Evolutionary conservation across 2,329 filamentous ascomycete genomes (phyloP).

Genomic region (Ilyonectria sp.): DNA sequence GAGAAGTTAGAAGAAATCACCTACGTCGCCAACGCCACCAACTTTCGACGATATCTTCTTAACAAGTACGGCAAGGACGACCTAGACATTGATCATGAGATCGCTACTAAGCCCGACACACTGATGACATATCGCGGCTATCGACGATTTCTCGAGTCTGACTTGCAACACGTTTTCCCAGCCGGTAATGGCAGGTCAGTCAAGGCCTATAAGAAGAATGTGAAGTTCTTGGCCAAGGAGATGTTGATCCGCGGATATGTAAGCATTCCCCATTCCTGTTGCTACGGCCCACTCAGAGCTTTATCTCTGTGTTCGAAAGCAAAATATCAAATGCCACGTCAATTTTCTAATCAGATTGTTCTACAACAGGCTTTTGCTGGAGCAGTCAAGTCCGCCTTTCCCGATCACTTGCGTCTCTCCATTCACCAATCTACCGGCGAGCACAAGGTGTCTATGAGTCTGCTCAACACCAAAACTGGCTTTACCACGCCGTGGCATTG

Average conservation of each 20-base stretch:
- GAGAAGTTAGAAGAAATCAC: constrained; percentile 60
- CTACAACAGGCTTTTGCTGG: constrained; percentile 46
- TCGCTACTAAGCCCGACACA: constrained; percentile 47
- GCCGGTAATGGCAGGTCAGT: constrained; percentile 36
- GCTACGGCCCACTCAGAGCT: not conserved
- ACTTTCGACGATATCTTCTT: constrained; percentile 49
- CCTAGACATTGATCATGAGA: constrained; percentile 48
- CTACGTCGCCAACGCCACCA: constrained; percentile 52
- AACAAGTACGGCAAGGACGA: constrained; percentile 44
- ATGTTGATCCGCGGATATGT: constrained; percentile 52
- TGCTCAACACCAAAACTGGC: constrained; percentile 49
- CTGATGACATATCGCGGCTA: constrained; percentile 52
- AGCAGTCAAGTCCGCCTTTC: constrained; percentile 47
- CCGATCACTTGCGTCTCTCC: constrained; percentile 48
- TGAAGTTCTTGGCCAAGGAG: constrained; percentile 50
- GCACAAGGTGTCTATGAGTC: constrained; percentile 48
- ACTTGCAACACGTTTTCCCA: constrained; percentile 49
- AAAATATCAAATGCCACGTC: not conserved
- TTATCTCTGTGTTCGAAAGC: not conserved
- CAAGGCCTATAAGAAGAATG: constrained; percentile 46
- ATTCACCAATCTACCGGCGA: constrained; percentile 50
- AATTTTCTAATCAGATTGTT: not conserved
- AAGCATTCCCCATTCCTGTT: constrained; percentile 1
- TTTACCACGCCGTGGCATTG: constrained; percentile 54
- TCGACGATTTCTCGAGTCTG: constrained; percentile 48